Conservation (phyloP, 2,329 filamentous ascomycete species). For the Cytospora piceicola region DNA sequence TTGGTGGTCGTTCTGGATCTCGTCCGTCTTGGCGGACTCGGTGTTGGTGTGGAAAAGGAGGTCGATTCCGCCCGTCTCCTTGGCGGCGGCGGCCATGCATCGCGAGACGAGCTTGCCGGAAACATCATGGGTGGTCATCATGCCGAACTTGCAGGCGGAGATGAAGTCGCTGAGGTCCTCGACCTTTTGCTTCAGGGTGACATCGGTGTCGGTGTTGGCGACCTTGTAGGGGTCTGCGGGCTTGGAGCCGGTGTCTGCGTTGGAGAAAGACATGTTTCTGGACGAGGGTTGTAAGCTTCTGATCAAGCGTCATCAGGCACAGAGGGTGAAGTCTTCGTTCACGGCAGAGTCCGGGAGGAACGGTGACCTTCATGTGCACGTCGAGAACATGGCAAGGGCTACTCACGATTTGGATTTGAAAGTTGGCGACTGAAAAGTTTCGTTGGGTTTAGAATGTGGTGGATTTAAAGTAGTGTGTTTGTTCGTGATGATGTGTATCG, state of each 20-base stretch:
- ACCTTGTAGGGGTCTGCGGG: conserved; percentile 76
- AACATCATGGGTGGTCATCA: conserved; percentile 80
- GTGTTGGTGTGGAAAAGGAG: conserved; percentile 92
- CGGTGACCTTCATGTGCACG: neutral
- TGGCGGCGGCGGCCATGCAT: conserved; percentile 80
- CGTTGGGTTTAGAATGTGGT: neutral
- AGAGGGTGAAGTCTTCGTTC: too few species aligned
- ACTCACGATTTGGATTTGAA: neutral
- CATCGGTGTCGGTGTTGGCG: conserved; percentile 68
- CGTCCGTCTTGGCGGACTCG: conserved; percentile 84
- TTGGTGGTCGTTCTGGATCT: conserved; percentile 71
- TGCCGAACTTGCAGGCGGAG: conserved; percentile 76
- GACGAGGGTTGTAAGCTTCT: conserved; percentile 14
- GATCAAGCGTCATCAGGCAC: neutral
- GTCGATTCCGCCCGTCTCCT: conserved; percentile 80
- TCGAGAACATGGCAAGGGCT: neutral
- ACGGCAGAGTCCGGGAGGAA: neutral
- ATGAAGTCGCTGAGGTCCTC: conserved; percentile 74
- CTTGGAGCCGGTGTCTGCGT: conserved; percentile 64
- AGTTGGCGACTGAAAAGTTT: neutral
- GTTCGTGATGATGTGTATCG: neutral
- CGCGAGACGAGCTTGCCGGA: conserved; percentile 74
- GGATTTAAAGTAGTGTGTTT: neutral
- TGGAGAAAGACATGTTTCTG: conserved; percentile 50
- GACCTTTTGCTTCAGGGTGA: conserved; percentile 73